Percentiles rank a stretch among this genome's conserved stretches.
Evolutionary conservation across 805 yeast species (phyloP).

Genomic region (Pichia sporocuriosa): DNA sequence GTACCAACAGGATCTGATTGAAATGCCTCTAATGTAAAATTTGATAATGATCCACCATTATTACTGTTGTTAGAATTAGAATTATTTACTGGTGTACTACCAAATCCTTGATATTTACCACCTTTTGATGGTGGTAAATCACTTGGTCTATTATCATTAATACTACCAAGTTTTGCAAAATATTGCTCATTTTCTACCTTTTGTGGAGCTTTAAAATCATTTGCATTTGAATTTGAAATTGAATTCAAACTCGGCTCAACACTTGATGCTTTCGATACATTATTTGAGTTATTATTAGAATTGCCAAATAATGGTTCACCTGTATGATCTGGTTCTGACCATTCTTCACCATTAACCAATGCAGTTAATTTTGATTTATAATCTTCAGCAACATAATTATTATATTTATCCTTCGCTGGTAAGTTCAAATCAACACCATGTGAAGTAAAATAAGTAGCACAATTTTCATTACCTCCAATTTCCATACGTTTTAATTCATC

Average conservation of each 20-base stretch:
- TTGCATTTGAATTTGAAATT: not conserved
- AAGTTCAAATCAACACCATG: conserved; percentile 64
- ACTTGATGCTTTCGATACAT: no score
- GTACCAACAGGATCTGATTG: conserved; percentile 90
- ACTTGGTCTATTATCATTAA: conserved; percentile 67
- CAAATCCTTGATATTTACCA: conserved; percentile 89
- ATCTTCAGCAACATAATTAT: conserved; percentile 90
- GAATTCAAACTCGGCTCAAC: no score
- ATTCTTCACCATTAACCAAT: conserved; percentile 64
- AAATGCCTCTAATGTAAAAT: conserved; percentile 58
- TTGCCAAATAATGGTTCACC: conserved; percentile 31
- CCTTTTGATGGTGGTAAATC: conserved; percentile 89
- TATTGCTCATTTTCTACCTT: conserved; percentile 71
- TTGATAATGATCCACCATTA: conserved; percentile 39
- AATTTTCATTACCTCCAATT: conserved; percentile 81
- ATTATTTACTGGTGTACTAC: conserved; percentile 52
- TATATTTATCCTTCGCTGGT: conserved; percentile 71
- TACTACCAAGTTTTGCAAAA: conserved; percentile 71
- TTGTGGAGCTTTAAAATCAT: conserved; percentile 4
- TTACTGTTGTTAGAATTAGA: conserved; percentile 11
- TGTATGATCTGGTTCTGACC: conserved; percentile 56
- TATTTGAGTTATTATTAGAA: not conserved
- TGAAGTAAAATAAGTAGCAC: conserved; percentile 56
- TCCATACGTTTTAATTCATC: conserved; percentile 91
- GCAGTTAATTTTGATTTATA: conserved; percentile 78